These are phyloP conservation scores for Otatea glauca DNA, from an alignment of 176 grass and related monocot species.

Conservation along the genomic window DNA sequence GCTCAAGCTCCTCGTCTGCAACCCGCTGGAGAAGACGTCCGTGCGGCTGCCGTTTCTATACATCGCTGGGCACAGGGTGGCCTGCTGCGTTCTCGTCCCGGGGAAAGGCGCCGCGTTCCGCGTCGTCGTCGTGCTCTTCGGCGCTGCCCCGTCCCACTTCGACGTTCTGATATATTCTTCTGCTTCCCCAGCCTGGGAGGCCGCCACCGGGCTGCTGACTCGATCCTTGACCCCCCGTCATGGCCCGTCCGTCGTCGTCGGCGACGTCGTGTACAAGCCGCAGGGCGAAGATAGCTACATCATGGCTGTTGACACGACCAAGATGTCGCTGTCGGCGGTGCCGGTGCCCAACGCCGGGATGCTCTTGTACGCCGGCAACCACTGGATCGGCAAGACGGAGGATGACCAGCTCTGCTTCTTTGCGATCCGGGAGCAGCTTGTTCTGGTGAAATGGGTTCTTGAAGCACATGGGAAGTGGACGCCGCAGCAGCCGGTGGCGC, in stretches of 20 bases:
- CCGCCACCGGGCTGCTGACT: background rate
- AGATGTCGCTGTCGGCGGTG: constrained; percentile 53
- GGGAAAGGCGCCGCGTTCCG: constrained; percentile 25
- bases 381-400: constrained; percentile 55
- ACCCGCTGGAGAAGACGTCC: constrained; percentile 12
- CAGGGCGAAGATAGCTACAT: constrained; percentile 47
- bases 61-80: constrained; percentile 1
- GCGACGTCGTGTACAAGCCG: constrained; percentile 53
- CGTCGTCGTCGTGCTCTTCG: constrained; percentile 50
- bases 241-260: constrained; percentile 46
- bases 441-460: constrained; percentile 38
- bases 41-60: constrained; percentile 18
- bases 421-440: constrained; percentile 29
- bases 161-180: constrained; percentile 34
- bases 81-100: constrained; percentile 17
- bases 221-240: background rate
- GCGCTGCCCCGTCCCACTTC: background rate
- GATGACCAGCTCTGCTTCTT: constrained; percentile 60
- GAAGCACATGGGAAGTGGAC: constrained; percentile 42
- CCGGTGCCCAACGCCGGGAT: background rate
- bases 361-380: constrained; percentile 32
- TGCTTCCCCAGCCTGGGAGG: constrained; percentile 22
- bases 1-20: constrained; percentile 42
- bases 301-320: constrained; percentile 41
- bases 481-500: constrained; percentile 10